These are phyloP conservation scores for Fraxinus greggii DNA, from an alignment of 305 asterid species.

Conservation along the genomic window DNA sequence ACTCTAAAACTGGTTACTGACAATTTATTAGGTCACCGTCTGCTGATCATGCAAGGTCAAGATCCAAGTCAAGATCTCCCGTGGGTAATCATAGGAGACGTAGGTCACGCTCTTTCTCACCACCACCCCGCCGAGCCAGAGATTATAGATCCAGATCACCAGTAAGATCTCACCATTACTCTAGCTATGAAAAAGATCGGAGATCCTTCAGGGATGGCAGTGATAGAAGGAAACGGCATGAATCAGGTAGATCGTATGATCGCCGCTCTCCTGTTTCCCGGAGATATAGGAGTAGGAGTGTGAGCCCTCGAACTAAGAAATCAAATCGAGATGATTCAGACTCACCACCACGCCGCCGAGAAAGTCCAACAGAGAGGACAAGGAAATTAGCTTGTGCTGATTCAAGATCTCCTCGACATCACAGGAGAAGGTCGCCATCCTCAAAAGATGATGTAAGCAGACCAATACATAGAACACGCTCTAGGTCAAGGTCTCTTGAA, in stretches of 20 bases:
- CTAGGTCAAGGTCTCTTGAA: constrained; percentile 74
- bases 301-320: constrained; percentile 66
- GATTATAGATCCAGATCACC: constrained; percentile 84
- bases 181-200: constrained; percentile 65
- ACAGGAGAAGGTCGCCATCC: constrained; percentile 58
- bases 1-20: constrained; percentile 17
- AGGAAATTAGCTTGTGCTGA: constrained; percentile 51
- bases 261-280: constrained; percentile 55
- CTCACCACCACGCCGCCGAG: constrained; percentile 58
- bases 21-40: constrained; percentile 69
- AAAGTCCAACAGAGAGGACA: constrained; percentile 53
- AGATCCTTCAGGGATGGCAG: constrained; percentile 63
- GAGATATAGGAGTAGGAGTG: constrained; percentile 80
- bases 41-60: constrained; percentile 53
- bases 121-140: constrained; percentile 62
- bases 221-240: constrained; percentile 60
- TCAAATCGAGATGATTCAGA: constrained; percentile 53
- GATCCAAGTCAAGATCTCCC: constrained; percentile 84
- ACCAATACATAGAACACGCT: constrained; percentile 58
- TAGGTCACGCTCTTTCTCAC: constrained; percentile 78
- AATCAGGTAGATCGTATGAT: constrained; percentile 50
- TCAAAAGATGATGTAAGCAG: constrained; percentile 57
- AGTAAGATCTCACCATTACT: constrained; percentile 66
- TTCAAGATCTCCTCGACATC: constrained; percentile 71
- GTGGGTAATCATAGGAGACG: constrained; percentile 56